These are phyloP conservation scores for Colletotrichum lupini DNA, from an alignment of 2,329 filamentous ascomycete species.

Conservation along the genomic window DNA sequence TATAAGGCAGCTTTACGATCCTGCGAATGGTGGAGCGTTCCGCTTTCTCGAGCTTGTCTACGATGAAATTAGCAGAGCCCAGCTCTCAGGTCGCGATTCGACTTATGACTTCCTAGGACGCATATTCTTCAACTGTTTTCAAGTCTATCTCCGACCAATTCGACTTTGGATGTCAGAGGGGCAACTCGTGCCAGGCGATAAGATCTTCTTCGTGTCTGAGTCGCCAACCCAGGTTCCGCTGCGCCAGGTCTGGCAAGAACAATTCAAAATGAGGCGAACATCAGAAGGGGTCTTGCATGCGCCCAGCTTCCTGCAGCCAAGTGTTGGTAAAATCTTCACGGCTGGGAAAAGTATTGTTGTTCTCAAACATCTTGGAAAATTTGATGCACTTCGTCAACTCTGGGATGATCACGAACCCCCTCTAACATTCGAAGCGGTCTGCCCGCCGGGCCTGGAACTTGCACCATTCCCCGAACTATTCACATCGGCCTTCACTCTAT, in stretches of 20 bases:
- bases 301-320: conserved; percentile 79
- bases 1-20: conserved; percentile 65
- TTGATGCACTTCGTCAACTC: conserved; percentile 48
- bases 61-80: conserved; percentile 74
- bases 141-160: conserved; percentile 84
- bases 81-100: conserved; percentile 72
- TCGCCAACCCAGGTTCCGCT: conserved; percentile 66
- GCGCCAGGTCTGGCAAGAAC: conserved; percentile 79
- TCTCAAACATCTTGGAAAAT: conserved; percentile 75
- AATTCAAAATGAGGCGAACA: conserved; percentile 75
- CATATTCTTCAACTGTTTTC: conserved; percentile 84
- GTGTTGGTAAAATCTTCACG: conserved; percentile 80
- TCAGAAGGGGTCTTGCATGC: conserved; percentile 71
- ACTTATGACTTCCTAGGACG: conserved; percentile 72
- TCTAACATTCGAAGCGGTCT: conserved; percentile 69
- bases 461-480: conserved; percentile 83
- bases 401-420: conserved; percentile 52
- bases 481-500: conserved; percentile 74
- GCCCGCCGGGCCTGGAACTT: conserved; percentile 58
- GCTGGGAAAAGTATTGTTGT: conserved; percentile 91
- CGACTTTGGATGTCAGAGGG: conserved; percentile 87
- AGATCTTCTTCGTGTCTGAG: conserved; percentile 77
- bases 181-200: conserved; percentile 71
- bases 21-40: conserved; percentile 67
- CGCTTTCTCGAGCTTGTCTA: conserved; percentile 84